Evolutionary conservation across 345 rosid species (phyloP).

Genomic region (Turnera subulata): DNA sequence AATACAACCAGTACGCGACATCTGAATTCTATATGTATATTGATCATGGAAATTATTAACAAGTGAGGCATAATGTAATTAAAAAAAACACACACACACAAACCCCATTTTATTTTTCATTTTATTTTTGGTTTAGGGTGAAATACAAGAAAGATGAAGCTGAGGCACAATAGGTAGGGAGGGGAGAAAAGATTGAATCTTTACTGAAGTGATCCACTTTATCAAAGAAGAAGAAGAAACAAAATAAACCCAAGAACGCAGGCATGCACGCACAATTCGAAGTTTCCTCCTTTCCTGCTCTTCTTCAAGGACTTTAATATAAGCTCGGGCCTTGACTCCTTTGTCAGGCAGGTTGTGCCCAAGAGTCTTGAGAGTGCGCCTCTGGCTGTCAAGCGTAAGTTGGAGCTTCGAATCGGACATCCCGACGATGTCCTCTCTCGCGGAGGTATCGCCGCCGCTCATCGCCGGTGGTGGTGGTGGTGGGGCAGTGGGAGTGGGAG

Average conservation of each 20-base stretch:
- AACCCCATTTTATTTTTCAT: too few species aligned
- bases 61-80: too few species aligned
- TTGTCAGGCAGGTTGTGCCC: conserved; percentile 35
- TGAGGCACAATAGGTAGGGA: too few species aligned
- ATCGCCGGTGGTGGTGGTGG: conserved; percentile 4
- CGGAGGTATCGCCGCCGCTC: conserved; percentile 3
- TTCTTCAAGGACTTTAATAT: conserved; percentile 30
- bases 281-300: conserved; percentile 48
- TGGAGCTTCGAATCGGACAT: conserved; percentile 36
- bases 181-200: background rate
- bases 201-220: too few species aligned
- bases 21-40: background rate
- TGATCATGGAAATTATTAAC: too few species aligned
- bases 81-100: too few species aligned
- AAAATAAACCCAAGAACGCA: background rate
- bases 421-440: conserved; percentile 7
- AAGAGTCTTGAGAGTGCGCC: background rate
- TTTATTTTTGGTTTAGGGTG: too few species aligned
- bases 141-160: too few species aligned
- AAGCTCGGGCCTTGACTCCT: conserved; percentile 42
- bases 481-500: conserved; percentile 1
- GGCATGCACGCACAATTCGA: conserved; percentile 36
- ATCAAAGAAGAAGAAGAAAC: background rate
- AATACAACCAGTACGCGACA: background rate
- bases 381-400: conserved; percentile 27